Percentiles rank a stretch among this genome's conserved stretches.
Evolutionary conservation across 2,329 filamentous ascomycete genomes (phyloP).

Genomic region (Cladobotryum protrusum): DNA sequence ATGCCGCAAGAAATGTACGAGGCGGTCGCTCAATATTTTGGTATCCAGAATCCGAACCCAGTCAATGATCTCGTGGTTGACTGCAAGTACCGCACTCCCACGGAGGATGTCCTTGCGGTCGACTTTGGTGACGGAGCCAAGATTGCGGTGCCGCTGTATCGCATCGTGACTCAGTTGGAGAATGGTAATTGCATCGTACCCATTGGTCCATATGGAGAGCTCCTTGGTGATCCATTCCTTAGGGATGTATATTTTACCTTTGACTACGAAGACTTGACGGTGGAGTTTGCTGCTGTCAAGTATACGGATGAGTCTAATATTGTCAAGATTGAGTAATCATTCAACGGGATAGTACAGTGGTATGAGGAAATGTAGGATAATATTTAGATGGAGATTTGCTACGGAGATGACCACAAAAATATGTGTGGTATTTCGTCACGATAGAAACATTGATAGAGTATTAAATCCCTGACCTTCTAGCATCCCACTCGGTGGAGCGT

Average conservation of each 20-base stretch:
- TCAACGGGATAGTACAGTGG: background rate
- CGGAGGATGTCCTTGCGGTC: conserved; percentile 1
- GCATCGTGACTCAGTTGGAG: background rate
- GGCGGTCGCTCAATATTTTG: conserved; percentile 7
- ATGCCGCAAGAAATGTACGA: conserved; percentile 9
- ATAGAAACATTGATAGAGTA: no score
- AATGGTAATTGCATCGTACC: conserved; percentile 8
- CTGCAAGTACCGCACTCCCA: conserved; percentile 8
- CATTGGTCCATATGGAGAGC: background rate
- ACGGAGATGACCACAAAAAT: no score
- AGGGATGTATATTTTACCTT: conserved; percentile 12
- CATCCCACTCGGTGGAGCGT: no score
- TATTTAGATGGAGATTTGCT: no score
- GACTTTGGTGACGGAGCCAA: conserved; percentile 2
- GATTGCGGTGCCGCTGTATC: conserved; percentile 9
- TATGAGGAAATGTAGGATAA: background rate
- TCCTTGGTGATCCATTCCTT: conserved; percentile 9
- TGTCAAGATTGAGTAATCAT: conserved; percentile 8
- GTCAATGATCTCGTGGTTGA: conserved; percentile 6
- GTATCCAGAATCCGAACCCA: conserved; percentile 4
- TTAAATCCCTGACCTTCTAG: no score
- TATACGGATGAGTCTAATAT: conserved; percentile 11
- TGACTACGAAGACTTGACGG: conserved; percentile 11
- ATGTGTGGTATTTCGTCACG: no score
- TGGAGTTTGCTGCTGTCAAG: conserved; percentile 11